Conservation (phyloP, 352 stramenopile species). For the Globisporangium iwayamae region DNA sequence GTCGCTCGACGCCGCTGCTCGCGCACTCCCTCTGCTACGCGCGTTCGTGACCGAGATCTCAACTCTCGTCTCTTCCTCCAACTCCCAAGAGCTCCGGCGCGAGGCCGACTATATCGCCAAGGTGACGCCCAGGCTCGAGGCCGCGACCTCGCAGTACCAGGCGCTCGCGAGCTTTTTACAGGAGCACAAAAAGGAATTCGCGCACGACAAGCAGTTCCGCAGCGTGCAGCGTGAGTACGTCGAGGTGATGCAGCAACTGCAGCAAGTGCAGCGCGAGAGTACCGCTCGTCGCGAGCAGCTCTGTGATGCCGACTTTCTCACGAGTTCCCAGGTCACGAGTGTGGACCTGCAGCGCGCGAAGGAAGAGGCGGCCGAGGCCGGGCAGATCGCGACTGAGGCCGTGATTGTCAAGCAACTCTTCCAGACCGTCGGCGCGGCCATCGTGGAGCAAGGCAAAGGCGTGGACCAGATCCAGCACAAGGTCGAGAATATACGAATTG, state of each 20-base stretch:
- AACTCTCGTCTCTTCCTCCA: conserved; percentile 22
- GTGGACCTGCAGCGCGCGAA: conserved; percentile 75
- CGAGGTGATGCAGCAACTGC: conserved; percentile 63
- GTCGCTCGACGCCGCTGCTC: conserved; percentile 42
- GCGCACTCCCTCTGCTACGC: conserved; percentile 30
- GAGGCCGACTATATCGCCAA: conserved; percentile 53
- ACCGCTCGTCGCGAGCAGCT: conserved; percentile 53
- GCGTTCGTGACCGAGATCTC: conserved; percentile 37
- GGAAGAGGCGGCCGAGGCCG: conserved; percentile 64
- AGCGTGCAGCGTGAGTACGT: conserved; percentile 61
- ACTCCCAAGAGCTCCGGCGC: conserved; percentile 26
- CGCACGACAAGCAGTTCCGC: conserved; percentile 44
- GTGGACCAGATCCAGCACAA: conserved; percentile 74
- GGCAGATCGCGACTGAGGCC: conserved; percentile 59
- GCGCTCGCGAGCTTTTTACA: conserved; percentile 57
- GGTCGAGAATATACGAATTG: conserved; percentile 63
- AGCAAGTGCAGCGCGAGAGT: conserved; percentile 52
- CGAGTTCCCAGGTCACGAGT: conserved; percentile 46
- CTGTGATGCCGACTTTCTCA: conserved; percentile 70
- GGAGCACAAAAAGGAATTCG: conserved; percentile 48
- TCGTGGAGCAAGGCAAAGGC: conserved; percentile 60
- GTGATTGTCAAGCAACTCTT: conserved; percentile 69
- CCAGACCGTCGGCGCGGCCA: conserved; percentile 57
- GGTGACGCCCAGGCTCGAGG: conserved; percentile 51
- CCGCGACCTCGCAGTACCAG: conserved; percentile 60